Base-by-base conservation (phyloP, 345 rosid genomes). In the Dipteronia dyeriana region DNA sequence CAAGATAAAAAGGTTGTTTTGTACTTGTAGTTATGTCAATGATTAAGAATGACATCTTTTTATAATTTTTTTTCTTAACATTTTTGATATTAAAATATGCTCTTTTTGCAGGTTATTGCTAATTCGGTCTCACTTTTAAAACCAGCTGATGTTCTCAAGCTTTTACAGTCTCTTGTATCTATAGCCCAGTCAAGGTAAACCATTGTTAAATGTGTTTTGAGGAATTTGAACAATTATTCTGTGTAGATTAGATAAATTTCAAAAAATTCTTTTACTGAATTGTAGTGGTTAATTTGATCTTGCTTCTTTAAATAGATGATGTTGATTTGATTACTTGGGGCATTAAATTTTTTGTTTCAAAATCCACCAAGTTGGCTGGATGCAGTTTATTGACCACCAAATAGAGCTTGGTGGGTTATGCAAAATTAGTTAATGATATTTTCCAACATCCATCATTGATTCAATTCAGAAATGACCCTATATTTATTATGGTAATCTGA, bases 181-280 rank as follows among this genome's bases (percentile, higher is more conserved):
- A 90, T 94, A 79, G 80, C 90, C 56, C 92, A 94, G 73, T 90
- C 92, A 22, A 92, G 99, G 99, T 97, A 79, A 78, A 26, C 25
- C 22, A 3, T 41, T 22, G 4, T 66, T 31, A 65, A 59, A 34
- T 26, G 29, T 53, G 45, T 45, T 45, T 38, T 41, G 22, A 19
- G 45, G 53, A 71, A 34, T 64, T 16, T 64, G 12, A 34, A 19
- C 29, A 38, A 26, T 51, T 60, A 11, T 68, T 59, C 9, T 60
- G 2, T 23, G 68, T 66, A 26, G 49, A 70, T 54, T 63, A 19
- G 11, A 19, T 59, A 59, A 19, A 19, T 10, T 13, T 59, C 9
- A 59, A 19, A 4, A 1, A 59, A 9, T 59, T 59, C 23, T 59
- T 59, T 20, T 61, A 74, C 7, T 74, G 76, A 74, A 61, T 43